Evolutionary conservation across 495 filamentous ascomycete species (phyloP).

Genomic region (Apodospora peruviana): DNA sequence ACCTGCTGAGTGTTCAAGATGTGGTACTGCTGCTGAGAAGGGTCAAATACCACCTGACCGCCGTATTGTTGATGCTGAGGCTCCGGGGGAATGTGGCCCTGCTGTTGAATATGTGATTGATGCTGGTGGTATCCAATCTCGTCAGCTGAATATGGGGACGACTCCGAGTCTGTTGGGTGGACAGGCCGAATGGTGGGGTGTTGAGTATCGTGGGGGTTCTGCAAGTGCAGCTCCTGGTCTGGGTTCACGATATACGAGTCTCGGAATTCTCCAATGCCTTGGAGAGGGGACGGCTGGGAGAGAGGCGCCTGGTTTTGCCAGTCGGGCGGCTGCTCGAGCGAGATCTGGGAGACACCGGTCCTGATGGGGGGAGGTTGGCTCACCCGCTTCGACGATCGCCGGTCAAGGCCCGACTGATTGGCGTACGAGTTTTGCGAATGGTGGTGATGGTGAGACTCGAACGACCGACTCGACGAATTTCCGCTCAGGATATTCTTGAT

Average conservation of each 20-base stretch:
- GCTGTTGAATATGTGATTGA: slow-evolving; percentile 32
- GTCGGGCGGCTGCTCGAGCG: slow-evolving; percentile 27
- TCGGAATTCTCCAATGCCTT: slow-evolving; percentile 36
- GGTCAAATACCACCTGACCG: slow-evolving; percentile 29
- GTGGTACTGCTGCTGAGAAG: slow-evolving; percentile 25
- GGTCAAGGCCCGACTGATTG: slow-evolving; percentile 33
- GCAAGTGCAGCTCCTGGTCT: slow-evolving; percentile 33
- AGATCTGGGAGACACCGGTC: slow-evolving; percentile 36
- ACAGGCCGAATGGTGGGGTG: slow-evolving; percentile 38
- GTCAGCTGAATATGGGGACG: slow-evolving; percentile 36
- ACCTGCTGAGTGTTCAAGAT: slow-evolving; percentile 30
- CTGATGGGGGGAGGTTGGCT: slow-evolving; percentile 37
- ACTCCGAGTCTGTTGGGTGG: slow-evolving; percentile 24
- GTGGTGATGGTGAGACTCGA: slow-evolving; percentile 31
- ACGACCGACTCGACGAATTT: slow-evolving; percentile 25
- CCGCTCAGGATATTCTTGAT: slow-evolving; percentile 42
- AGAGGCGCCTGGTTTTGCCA: slow-evolving; percentile 26
- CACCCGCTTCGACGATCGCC: slow-evolving; percentile 44
- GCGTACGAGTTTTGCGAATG: slow-evolving; percentile 28
- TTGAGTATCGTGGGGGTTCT: slow-evolving; percentile 32
- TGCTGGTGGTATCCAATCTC: slow-evolving; percentile 35
- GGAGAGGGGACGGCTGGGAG: slow-evolving; percentile 38
- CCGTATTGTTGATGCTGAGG: slow-evolving; percentile 28
- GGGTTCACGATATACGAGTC: slow-evolving; percentile 26
- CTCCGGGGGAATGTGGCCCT: slow-evolving; percentile 18